Evolutionary conservation across 2,329 filamentous ascomycete species (phyloP).

Genomic region (Diaporthe vaccinii): DNA sequence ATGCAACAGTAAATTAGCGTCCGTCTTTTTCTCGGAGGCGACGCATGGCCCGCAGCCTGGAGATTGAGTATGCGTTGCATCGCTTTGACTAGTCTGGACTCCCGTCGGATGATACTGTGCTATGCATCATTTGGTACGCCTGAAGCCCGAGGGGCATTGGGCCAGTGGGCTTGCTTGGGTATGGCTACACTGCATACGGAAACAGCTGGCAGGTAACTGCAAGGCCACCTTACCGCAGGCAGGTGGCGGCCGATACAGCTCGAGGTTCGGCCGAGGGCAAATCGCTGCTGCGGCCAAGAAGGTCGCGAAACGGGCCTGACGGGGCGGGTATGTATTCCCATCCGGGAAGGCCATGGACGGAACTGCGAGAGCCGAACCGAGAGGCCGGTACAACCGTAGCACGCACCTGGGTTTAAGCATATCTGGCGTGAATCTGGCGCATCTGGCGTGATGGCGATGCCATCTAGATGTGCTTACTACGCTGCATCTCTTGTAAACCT

Average conservation of each 20-base stretch:
- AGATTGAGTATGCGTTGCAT: constrained; percentile 13
- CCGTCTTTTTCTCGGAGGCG: constrained; percentile 25
- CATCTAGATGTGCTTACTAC: constrained; percentile 23
- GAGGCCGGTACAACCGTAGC: constrained; percentile 30
- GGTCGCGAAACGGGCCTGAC: neutral
- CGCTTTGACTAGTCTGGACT: constrained; percentile 3
- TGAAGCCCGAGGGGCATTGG: neutral
- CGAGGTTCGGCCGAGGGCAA: constrained; percentile 29
- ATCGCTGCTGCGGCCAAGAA: neutral
- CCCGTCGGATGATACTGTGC: constrained; percentile 13
- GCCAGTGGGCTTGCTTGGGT: neutral
- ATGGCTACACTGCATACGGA: neutral
- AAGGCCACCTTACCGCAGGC: neutral
- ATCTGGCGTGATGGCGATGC: constrained; percentile 20
- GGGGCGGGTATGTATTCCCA: constrained; percentile 1
- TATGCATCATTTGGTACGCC: neutral
- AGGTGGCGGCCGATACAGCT: constrained; percentile 14
- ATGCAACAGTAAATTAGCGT: constrained; percentile 27
- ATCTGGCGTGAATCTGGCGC: constrained; percentile 16
- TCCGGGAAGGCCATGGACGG: constrained; percentile 35
- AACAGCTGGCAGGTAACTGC: neutral
- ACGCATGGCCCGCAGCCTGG: constrained; percentile 3
- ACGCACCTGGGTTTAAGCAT: constrained; percentile 34
- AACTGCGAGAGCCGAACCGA: constrained; percentile 24
- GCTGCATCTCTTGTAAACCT: neutral